Base-by-base conservation (phyloP, 73 alveolate species). In the Paramecium sexaurelia region DNA sequence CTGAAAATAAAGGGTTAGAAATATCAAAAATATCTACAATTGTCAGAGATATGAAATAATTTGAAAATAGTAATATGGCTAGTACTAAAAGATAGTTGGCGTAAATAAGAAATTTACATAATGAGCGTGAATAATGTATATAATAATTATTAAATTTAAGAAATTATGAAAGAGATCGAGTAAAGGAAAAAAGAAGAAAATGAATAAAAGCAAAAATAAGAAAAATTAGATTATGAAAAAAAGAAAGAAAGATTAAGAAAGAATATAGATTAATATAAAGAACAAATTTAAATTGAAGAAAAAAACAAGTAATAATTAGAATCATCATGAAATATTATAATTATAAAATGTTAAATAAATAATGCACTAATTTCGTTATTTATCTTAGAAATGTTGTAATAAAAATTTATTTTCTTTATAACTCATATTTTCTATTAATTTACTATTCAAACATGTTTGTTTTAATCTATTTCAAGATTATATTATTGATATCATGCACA, bases 161-260 rank as follows among this genome's bases (percentile, higher is more conserved):
- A 32, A 32, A n/a, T 68, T n/a, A 29, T 29, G 10, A 68, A 68
- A 17, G 43, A 68, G 13, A 68, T 68, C 7, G 43, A 68, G 29
- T 55, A 68, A 68, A n/a, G 43, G 8, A 68, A 32, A 68, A 27
- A 68, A 9, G 3, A 27, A 17, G 43, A 68, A 27, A 55, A 26
- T 7, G 15, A 68, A 26, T 11, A 68, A n/a, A 68, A 27, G 29
- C 13, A 8, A 32, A 6, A 8, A 29, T 27, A 68, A 68, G 43
- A 68, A 68, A 29, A 68, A 32, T n/a, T 68, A 22, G 43, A 29
- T 22, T 29, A 27, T 29, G 51, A 68, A 8, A 29, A 68, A 68
- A 68, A 68, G 51, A 68, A 29, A 68, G 43, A 68, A 68, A 68
- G 85, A 68, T 68, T 68, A 32, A 29, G 51, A 68, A 68, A 68